phyloP scores from a whole-genome alignment of 768 basidiomycete species.

The Calvatia gigantea region DNA sequence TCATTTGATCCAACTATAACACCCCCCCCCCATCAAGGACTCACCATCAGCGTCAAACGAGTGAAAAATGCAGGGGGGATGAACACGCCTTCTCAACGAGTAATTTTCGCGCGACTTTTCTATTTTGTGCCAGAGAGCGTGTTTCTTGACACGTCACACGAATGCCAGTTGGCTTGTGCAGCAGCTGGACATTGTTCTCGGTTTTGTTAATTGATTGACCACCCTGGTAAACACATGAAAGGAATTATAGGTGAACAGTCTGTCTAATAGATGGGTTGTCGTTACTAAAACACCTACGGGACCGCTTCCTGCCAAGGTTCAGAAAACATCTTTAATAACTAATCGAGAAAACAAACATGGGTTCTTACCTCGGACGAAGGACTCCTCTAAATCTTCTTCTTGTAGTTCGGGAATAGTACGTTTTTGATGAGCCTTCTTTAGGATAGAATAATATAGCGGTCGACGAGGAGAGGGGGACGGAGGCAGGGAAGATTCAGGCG shows the following conservation, averaged over 20 bases:
- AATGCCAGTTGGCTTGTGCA: constrained; percentile 86
- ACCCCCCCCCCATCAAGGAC: constrained; percentile 19
- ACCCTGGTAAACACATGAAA: constrained; percentile 44
- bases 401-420: constrained; percentile 63
- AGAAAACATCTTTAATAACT: not conserved
- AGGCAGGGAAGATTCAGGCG: constrained; percentile 23
- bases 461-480: constrained; percentile 20
- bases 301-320: constrained; percentile 61
- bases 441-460: constrained; percentile 57
- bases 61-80: constrained; percentile 16
- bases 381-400: constrained; percentile 83
- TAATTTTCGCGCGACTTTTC: constrained; percentile 69
- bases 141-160: constrained; percentile 88
- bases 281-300: constrained; percentile 45
- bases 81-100: constrained; percentile 73
- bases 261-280: constrained; percentile 14
- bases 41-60: constrained; percentile 3
- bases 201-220: constrained; percentile 99
- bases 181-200: constrained; percentile 83
- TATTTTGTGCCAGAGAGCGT: constrained; percentile 76
- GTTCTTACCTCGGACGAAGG: constrained; percentile 75
- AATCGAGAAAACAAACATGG: not conserved
- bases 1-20: constrained; percentile 61
- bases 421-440: constrained; percentile 65
- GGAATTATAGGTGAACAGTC: constrained; percentile 15